Conservation (phyloP, 2,329 filamentous ascomycete species). For the Alternaria gaisen region DNA sequence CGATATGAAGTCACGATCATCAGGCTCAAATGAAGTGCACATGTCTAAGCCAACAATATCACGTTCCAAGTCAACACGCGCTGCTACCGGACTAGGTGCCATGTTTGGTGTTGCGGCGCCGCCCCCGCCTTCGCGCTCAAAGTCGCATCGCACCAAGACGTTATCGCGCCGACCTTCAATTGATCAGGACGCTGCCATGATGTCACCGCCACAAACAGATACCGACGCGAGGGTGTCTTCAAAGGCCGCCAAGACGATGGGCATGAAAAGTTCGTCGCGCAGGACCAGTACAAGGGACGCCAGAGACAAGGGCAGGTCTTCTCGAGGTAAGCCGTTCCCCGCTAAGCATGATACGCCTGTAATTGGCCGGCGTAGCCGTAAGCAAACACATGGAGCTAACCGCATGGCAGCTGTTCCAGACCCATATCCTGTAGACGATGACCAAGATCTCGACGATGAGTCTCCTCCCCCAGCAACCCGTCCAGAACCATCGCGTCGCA, state of each 20-base stretch:
- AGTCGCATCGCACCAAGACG: constrained; percentile 71
- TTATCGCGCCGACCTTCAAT: constrained; percentile 74
- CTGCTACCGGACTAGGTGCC: constrained; percentile 67
- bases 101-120: constrained; percentile 67
- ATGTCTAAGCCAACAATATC: constrained; percentile 57
- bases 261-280: constrained; percentile 55
- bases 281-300: constrained; percentile 53
- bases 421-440: constrained; percentile 71
- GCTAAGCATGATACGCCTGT: constrained; percentile 25
- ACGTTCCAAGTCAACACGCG: constrained; percentile 63
- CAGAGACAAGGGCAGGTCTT: constrained; percentile 59
- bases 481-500: constrained; percentile 50
- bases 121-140: constrained; percentile 67
- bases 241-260: constrained; percentile 84
- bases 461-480: constrained; percentile 46
- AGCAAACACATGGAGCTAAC: constrained; percentile 52
- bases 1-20: constrained; percentile 73
- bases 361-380: constrained; percentile 36
- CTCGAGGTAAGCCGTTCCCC: constrained; percentile 54
- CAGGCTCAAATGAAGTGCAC: constrained; percentile 73
- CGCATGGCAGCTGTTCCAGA: constrained; percentile 55
- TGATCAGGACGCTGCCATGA: constrained; percentile 70
- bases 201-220: constrained; percentile 77
- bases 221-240: constrained; percentile 66
- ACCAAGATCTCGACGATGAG: constrained; percentile 61